A percentile compares a stretch with the other conserved stretches of the same genome.
phyloP scores from a whole-genome alignment of 108 stramenopile genomes.

The Conticribra guillardii region DNA sequence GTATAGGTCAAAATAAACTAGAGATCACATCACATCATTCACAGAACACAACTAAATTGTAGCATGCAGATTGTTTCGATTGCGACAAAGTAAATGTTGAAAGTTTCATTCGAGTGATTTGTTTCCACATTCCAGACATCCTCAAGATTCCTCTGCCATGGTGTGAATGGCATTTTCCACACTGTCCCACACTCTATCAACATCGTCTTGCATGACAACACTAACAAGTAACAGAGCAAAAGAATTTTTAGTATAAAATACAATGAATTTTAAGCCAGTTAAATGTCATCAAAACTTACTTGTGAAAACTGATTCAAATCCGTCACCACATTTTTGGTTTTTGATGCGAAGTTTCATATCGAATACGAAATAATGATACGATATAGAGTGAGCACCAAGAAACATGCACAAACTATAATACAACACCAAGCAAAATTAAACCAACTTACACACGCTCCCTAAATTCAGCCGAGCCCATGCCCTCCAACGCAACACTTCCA shows the following conservation, averaged over 20 bases:
- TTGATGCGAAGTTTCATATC: neutral
- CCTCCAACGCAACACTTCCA: constrained; percentile 75
- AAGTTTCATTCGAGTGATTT: too few relatives aligned
- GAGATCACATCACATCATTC: too few relatives aligned
- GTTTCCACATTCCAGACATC: too few relatives aligned
- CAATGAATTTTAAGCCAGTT: neutral
- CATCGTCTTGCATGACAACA: constrained; percentile 63
- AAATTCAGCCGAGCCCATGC: constrained; percentile 75
- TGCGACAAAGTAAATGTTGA: too few relatives aligned
- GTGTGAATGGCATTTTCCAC: constrained; percentile 62
- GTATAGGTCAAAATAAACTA: too few relatives aligned
- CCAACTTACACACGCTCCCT: constrained; percentile 50
- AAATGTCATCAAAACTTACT: constrained; percentile 11
- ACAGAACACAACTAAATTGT: too few relatives aligned
- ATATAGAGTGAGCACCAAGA: neutral
- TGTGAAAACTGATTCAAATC: constrained; percentile 19
- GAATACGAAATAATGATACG: neutral
- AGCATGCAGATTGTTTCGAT: too few relatives aligned
- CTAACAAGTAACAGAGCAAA: constrained; percentile 5
- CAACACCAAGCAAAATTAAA: neutral
- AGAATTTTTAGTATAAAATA: neutral
- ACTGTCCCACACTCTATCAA: constrained; percentile 72
- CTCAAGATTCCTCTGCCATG: constrained; percentile 50
- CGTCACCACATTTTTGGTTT: neutral
- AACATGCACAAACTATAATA: neutral